Percentiles rank a stretch among this genome's conserved stretches.
phyloP scores from a whole-genome alignment of 2,329 filamentous ascomycete genomes.

The Parastagonospora avenae region DNA sequence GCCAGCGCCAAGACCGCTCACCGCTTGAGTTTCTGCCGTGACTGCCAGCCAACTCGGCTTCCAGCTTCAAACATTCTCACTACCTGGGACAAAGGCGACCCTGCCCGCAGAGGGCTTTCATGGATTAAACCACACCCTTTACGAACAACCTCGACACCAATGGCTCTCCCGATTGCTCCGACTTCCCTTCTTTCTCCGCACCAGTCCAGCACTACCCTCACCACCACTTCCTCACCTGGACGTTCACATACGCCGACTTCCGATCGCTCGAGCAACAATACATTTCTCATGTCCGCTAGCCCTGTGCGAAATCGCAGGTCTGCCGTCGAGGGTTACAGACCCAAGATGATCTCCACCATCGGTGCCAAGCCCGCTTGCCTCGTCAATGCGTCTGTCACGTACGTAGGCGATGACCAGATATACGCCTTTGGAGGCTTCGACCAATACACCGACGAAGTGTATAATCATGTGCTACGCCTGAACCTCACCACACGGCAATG shows the following conservation, averaged over 20 bases:
- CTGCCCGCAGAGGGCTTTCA: conserved; percentile 25
- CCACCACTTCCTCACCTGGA: conserved; percentile 51
- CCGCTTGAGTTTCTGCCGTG: conserved; percentile 13
- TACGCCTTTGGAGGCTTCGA: conserved; percentile 99
- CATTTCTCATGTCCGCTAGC: conserved; percentile 85
- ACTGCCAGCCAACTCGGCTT: conserved; percentile 15
- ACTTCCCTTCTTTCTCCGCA: conserved; percentile 24
- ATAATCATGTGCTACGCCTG: conserved; percentile 92
- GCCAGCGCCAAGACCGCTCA: conserved; percentile 9
- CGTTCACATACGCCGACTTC: conserved; percentile 53
- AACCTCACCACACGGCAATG: conserved; percentile 89
- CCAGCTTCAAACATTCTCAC: conserved; percentile 26
- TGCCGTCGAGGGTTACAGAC: conserved; percentile 76
- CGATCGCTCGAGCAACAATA: conserved; percentile 69
- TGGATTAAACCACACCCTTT: conserved; percentile 13
- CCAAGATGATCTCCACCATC: conserved; percentile 71
- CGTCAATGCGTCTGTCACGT: conserved; percentile 98
- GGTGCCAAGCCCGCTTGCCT: conserved; percentile 82
- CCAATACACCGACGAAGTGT: conserved; percentile 97
- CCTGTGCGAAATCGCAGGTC: conserved; percentile 61
- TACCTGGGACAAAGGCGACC: conserved; percentile 21
- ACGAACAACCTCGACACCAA: conserved; percentile 23
- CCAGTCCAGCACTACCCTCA: conserved; percentile 29
- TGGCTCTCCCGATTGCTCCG: conserved; percentile 35
- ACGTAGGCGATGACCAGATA: conserved; percentile 95